These are phyloP conservation scores for Thoreauomyces humboldtii DNA, from an alignment of 192 early-diverging fungal species.

Conservation along the genomic window DNA sequence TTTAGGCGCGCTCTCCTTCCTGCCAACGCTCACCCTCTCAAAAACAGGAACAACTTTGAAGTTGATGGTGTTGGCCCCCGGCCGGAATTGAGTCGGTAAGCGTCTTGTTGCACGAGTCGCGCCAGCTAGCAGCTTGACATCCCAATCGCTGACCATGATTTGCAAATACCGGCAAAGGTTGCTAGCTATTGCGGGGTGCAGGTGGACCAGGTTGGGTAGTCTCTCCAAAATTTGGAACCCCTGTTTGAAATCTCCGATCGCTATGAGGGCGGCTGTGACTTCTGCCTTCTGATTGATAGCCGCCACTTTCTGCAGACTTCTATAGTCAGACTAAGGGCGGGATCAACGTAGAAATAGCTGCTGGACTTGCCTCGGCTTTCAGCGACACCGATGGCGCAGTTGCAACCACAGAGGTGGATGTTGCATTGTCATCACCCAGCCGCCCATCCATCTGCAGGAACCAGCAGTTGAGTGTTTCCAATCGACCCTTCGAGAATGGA, in stretches of 20 bases:
- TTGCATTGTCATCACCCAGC: too few relatives aligned
- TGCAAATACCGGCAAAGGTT: constrained; percentile 60
- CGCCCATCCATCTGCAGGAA: too few relatives aligned
- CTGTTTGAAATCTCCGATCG: constrained; percentile 59
- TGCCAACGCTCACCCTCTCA: constrained; percentile 27
- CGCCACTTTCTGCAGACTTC: constrained; percentile 3
- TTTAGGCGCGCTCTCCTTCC: constrained; percentile 26
- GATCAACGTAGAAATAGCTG: constrained; percentile 4
- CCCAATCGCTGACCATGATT: constrained; percentile 56
- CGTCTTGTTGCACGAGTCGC: not conserved
- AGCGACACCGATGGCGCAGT: not conserved
- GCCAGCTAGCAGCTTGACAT: constrained; percentile 27
- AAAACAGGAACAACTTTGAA: constrained; percentile 7
- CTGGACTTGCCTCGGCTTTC: too few relatives aligned
- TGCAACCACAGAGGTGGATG: too few relatives aligned
- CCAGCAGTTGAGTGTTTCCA: too few relatives aligned
- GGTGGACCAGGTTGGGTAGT: constrained; percentile 47
- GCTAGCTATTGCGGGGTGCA: constrained; percentile 60
- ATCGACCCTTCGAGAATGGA: too few relatives aligned
- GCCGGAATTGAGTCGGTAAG: constrained; percentile 7
- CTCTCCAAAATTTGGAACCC: constrained; percentile 52
- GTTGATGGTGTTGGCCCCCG: constrained; percentile 32
- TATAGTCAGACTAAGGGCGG: constrained; percentile 7
- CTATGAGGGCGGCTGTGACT: constrained; percentile 56
- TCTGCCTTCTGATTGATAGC: constrained; percentile 64